A percentile compares a stretch with the other conserved stretches of the same genome.
Evolutionary conservation across 805 yeast genomes (phyloP).

Genomic region (Ogataea salicorniae): DNA sequence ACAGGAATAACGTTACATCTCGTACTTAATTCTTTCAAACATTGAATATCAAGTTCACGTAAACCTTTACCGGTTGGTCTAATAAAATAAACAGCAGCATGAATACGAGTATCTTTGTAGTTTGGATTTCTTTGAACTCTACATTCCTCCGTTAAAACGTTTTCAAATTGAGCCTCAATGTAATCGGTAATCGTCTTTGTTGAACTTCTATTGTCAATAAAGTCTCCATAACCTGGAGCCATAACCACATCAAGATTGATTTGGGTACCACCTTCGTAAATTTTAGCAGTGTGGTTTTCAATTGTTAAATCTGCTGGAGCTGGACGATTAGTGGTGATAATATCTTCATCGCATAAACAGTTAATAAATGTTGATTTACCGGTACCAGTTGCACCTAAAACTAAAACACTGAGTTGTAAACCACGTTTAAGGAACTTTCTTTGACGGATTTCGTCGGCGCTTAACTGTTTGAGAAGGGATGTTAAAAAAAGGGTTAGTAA

Average conservation of each 20-base stretch:
- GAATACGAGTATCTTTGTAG: slow-evolving; percentile 65
- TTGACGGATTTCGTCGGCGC: slow-evolving; percentile 32
- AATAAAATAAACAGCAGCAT: slow-evolving; percentile 79
- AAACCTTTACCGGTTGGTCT: slow-evolving; percentile 64
- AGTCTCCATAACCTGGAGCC: slow-evolving; percentile 71
- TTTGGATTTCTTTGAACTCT: slow-evolving; percentile 40
- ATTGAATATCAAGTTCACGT: slow-evolving; percentile 62
- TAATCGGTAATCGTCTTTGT: slow-evolving; percentile 59
- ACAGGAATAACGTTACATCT: slow-evolving; percentile 81
- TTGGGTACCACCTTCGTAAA: slow-evolving; percentile 43
- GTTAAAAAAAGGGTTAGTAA: not conserved
- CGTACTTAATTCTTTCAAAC: slow-evolving; percentile 60
- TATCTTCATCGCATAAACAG: slow-evolving; percentile 59
- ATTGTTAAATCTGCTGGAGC: slow-evolving; percentile 26
- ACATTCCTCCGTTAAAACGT: slow-evolving; percentile 69
- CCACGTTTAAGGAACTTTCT: slow-evolving; percentile 47
- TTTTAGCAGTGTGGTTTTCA: slow-evolving; percentile 30
- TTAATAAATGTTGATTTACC: slow-evolving; percentile 79
- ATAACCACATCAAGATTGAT: slow-evolving; percentile 57
- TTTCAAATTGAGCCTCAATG: slow-evolving; percentile 72
- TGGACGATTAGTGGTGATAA: slow-evolving; percentile 38
- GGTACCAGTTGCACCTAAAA: slow-evolving; percentile 56
- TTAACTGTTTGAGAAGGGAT: slow-evolving; percentile 12
- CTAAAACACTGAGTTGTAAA: slow-evolving; percentile 43
- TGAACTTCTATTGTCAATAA: slow-evolving; percentile 54